Evolutionary conservation across 225 moss, liverwort and hornwort genomes (phyloP).

Genomic region (Anthoceros angustus): DNA sequence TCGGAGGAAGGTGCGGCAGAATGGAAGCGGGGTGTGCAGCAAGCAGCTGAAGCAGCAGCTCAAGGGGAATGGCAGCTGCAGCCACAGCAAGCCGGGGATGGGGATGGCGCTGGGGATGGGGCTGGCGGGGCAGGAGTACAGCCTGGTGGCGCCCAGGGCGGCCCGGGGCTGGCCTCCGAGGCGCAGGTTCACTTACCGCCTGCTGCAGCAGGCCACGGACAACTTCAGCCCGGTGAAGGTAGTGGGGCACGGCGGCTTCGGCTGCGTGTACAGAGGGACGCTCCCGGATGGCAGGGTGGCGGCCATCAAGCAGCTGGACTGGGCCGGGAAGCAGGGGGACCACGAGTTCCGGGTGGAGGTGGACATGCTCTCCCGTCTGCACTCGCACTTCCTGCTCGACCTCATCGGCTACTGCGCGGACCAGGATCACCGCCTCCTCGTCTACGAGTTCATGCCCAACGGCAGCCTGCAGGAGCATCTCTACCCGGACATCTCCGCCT

Average conservation of each 20-base stretch:
- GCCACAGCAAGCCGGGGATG: neutral
- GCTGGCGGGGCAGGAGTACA: conserved; percentile 10
- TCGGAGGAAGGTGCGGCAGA: conserved; percentile 24
- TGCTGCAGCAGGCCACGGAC: conserved; percentile 30
- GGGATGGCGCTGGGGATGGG: neutral
- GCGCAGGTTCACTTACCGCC: conserved; percentile 42
- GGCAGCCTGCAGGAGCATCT: conserved; percentile 42
- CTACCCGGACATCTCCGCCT: conserved; percentile 25
- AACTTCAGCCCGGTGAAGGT: conserved; percentile 33
- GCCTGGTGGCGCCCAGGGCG: conserved; percentile 18
- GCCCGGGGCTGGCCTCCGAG: conserved; percentile 20
- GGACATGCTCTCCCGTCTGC: conserved; percentile 34
- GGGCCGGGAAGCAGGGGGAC: conserved; percentile 37
- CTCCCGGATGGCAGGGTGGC: conserved; percentile 28
- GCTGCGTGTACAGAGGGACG: conserved; percentile 30
- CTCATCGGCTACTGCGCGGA: conserved; percentile 37
- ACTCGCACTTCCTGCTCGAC: conserved; percentile 32
- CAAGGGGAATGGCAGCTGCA: neutral
- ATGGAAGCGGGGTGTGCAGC: conserved; percentile 20
- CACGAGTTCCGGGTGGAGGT: conserved; percentile 44
- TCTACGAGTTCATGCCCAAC: conserved; percentile 38
- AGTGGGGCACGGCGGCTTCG: conserved; percentile 40
- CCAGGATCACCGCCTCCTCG: conserved; percentile 38
- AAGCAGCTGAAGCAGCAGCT: neutral
- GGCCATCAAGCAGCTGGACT: conserved; percentile 39